Evolutionary conservation across 2,329 filamentous ascomycete genomes (phyloP), one percentile per base, ranked within the genome.

Genomic region (Raffaelea ambrosiae): DNA sequence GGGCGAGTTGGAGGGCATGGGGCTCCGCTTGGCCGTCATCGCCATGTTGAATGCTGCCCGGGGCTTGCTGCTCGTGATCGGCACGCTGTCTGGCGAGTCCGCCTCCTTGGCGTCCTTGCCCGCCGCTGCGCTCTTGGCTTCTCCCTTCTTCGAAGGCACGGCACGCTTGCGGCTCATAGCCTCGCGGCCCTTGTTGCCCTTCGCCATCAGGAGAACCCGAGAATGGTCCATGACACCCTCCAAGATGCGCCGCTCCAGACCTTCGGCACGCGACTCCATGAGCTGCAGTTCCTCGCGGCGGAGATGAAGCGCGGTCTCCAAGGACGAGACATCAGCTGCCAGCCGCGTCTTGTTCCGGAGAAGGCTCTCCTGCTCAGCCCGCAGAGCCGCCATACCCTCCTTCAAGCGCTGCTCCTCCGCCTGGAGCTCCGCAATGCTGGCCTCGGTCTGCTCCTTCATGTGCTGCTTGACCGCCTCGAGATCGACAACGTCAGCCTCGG

Each of bases 151-250:
- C 50, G 72, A 64, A 22, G 68, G 58, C 48, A 71, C 48, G 35
- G 54, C 70, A 8, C 77, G 70, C 64, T 81, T 81, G 44, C 76
- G 74, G 61, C 67, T 79, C 77, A 81, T 80, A 51, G 70, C 66
- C 46, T 80, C 77, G 5, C 65, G 65, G 11, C 71, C 66, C 57
- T 71, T 72, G 55, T 64, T 69, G 3, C 77, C 69, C 68, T 87
- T 84, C 55, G 81, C 73, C 71, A 93, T 86, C 49, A 97, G 77
- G n/a, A 96, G 74, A 22, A 91, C 83, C 7, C 91, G 85, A 19
- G 91, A 96, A 63, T 97, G 91, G 58, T 97, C 90, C 69, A 98
- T 94, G 53, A 97, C 88, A 22, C 91, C 90, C 55, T 97, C 91
- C 29, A 98, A 71, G 56, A 98, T 95, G 22, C 93, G 83, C 46